Evolutionary conservation across 179 eudicot genomes (phyloP).

Genomic region (Gypsophila paniculata): DNA sequence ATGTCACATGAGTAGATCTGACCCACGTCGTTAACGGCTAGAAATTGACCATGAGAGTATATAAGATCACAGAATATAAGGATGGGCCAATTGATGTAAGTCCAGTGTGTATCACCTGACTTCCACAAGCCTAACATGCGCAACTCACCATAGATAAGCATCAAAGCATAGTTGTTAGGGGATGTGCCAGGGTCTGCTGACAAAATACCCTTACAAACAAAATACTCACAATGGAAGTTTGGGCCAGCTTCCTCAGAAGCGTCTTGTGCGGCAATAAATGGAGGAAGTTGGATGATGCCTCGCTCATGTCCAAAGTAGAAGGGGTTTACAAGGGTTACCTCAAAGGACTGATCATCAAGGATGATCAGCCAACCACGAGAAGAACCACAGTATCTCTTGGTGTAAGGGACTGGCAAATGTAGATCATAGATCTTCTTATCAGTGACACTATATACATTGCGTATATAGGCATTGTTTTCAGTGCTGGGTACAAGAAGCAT

Average conservation of each 20-base stretch:
- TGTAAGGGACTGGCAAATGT: slow-evolving; percentile 14
- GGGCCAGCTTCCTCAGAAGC: background rate
- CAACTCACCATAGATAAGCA: slow-evolving; percentile 23
- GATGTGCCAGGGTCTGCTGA: slow-evolving; percentile 16
- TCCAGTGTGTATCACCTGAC: slow-evolving; percentile 26
- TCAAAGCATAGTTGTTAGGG: slow-evolving; percentile 16
- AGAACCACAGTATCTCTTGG: slow-evolving; percentile 24
- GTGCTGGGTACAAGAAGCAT: slow-evolving; percentile 14
- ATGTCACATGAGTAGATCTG: slow-evolving; percentile 11
- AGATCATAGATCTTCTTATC: slow-evolving; percentile 17
- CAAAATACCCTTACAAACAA: slow-evolving; percentile 24
- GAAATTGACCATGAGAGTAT: background rate
- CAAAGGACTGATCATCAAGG: slow-evolving; percentile 17
- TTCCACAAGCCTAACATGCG: slow-evolving; percentile 18
- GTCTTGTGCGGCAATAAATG: slow-evolving; percentile 22
- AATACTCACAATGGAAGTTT: slow-evolving; percentile 12
- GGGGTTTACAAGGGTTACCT: slow-evolving; percentile 20
- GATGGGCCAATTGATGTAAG: slow-evolving; percentile 4
- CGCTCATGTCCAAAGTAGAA: slow-evolving; percentile 18
- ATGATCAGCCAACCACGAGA: slow-evolving; percentile 27
- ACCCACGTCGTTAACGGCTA: slow-evolving; percentile 13
- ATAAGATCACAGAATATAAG: slow-evolving; percentile 17
- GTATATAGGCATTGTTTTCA: background rate
- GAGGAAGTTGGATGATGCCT: slow-evolving; percentile 22
- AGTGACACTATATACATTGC: slow-evolving; percentile 11